Evolutionary conservation across 2,329 filamentous ascomycete species (phyloP).

Genomic region (Ramichloridium luteum): DNA sequence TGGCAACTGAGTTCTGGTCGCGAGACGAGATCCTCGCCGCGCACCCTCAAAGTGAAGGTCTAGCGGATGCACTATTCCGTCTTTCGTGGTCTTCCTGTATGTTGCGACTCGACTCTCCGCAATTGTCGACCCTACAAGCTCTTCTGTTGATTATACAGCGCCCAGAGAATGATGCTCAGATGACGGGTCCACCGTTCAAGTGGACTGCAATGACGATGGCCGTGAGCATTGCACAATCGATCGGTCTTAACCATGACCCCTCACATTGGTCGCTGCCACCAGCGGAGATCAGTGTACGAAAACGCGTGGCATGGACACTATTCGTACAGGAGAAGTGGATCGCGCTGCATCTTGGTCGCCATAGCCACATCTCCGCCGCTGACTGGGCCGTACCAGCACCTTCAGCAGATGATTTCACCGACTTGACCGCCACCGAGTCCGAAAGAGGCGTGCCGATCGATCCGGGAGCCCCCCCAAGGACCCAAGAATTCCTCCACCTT

Average conservation of each 20-base stretch:
- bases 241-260: conserved; percentile 50
- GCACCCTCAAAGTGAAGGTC: too few species aligned
- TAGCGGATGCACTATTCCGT: conserved; percentile 23
- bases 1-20: conserved; percentile 33
- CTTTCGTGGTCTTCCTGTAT: conserved; percentile 23
- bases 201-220: conserved; percentile 24
- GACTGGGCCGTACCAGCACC: conserved; percentile 45
- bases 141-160: conserved; percentile 24
- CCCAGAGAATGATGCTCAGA: conserved; percentile 23
- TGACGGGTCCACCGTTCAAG: conserved; percentile 25
- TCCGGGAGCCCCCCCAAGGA: background rate
- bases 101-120: conserved; percentile 21
- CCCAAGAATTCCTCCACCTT: conserved; percentile 38
- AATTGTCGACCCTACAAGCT: conserved; percentile 21
- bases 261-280: conserved; percentile 49
- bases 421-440: conserved; percentile 5
- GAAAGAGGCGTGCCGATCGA: background rate
- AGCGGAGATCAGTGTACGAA: conserved; percentile 51
- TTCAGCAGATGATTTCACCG: conserved; percentile 33
- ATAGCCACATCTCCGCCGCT: conserved; percentile 40
- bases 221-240: conserved; percentile 45
- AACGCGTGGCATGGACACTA: conserved; percentile 50
- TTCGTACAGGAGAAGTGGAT: conserved; percentile 56
- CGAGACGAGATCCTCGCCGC: conserved; percentile 31
- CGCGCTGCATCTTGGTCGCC: conserved; percentile 45